Evolutionary conservation across 2,329 filamentous ascomycete genomes (phyloP).

Genomic region (Raffaelea albimanens): DNA sequence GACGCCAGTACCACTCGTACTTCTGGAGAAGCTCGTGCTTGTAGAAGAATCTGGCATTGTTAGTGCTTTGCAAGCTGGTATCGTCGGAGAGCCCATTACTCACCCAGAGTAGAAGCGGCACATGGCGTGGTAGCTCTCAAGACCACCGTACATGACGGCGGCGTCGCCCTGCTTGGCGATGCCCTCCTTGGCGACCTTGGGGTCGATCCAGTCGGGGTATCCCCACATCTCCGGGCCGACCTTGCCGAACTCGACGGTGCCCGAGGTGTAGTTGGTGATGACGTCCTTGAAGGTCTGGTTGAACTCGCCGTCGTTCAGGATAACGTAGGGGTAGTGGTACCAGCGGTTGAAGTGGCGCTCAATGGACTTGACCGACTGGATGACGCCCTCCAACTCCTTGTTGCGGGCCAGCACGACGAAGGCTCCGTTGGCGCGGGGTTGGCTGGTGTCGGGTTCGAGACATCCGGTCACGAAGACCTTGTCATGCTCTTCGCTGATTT

Average conservation of each 20-base stretch:
- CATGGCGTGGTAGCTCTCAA: conserved; percentile 99
- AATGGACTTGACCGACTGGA: conserved; percentile 95
- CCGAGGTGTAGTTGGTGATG: conserved; percentile 83
- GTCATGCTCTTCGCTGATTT: conserved; percentile 95
- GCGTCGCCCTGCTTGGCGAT: conserved; percentile 94
- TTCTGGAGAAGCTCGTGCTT: conserved; percentile 91
- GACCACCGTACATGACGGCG: conserved; percentile 97
- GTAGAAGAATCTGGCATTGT: conserved; percentile 67
- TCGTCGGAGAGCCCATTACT: conserved; percentile 19
- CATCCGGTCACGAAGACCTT: conserved; percentile 93
- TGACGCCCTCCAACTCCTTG: conserved; percentile 90
- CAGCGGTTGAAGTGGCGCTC: conserved; percentile 98
- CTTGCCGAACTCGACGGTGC: conserved; percentile 82
- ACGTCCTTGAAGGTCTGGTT: conserved; percentile 87
- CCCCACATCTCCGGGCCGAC: conserved; percentile 91
- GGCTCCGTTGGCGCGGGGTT: conserved; percentile 81
- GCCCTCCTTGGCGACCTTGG: conserved; percentile 87
- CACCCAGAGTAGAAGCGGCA: conserved; percentile 98
- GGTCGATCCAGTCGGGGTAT: conserved; percentile 92
- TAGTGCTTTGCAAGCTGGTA: background rate
- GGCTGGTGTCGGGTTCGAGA: conserved; percentile 66
- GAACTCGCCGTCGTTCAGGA: conserved; percentile 96
- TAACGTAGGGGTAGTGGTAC: conserved; percentile 98
- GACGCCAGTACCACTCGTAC: conserved; percentile 99
- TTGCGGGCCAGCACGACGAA: conserved; percentile 95